Conservation (phyloP, 2,329 filamentous ascomycete species). For the Penicillium sp. region DNA sequence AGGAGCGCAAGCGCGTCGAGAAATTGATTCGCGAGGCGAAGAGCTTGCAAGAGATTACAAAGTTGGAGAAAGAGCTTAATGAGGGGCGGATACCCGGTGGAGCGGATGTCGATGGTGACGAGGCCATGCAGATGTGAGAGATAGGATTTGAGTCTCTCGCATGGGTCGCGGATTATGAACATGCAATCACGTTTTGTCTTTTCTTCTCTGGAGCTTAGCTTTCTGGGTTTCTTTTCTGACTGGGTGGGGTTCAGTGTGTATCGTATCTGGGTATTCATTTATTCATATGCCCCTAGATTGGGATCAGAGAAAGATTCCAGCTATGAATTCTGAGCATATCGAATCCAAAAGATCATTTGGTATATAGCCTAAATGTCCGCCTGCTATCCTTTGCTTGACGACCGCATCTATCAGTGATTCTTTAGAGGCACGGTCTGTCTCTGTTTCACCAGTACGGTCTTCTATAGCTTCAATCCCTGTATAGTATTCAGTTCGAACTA, state of each 20-base stretch:
- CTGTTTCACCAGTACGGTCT: not conserved
- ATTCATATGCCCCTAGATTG: constrained; percentile 2
- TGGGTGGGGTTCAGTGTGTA: constrained; percentile 13
- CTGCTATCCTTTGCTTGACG: not conserved
- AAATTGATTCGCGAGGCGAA: constrained; percentile 85
- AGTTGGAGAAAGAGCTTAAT: constrained; percentile 84
- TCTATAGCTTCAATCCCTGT: not conserved
- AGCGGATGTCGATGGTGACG: constrained; percentile 37
- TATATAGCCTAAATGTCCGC: constrained; percentile 1
- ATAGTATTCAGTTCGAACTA: not conserved
- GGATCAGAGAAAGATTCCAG: not conserved
- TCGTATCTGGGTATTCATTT: constrained; percentile 8
- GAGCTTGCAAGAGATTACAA: constrained; percentile 84
- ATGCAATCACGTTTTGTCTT: constrained; percentile 12
- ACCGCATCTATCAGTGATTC: not conserved
- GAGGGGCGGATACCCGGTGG: constrained; percentile 81
- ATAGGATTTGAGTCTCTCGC: not conserved
- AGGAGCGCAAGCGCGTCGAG: constrained; percentile 81
- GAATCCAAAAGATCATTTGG: not conserved
- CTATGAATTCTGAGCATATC: not conserved
- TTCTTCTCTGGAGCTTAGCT: constrained; percentile 10
- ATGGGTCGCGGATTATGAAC: constrained; percentile 3
- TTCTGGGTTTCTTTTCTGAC: constrained; percentile 9
- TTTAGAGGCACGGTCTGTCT: not conserved
- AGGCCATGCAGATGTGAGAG: constrained; percentile 38